Evolutionary conservation across 106 monocot species (phyloP), one percentile per base, ranked within the genome.

Genomic region (Gastrodia elata): DNA sequence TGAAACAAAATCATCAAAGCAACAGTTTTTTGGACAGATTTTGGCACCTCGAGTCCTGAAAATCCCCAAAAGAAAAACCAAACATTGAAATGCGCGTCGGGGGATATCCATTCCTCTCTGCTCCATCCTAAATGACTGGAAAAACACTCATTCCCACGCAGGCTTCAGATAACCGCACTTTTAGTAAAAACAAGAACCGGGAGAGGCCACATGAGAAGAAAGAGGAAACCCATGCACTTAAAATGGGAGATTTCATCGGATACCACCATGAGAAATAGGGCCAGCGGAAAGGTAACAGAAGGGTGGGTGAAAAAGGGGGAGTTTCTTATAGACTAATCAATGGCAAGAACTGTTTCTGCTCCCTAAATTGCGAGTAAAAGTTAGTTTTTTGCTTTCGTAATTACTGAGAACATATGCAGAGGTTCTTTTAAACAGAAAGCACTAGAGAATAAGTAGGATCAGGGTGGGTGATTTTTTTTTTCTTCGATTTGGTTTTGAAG

Each of bases 221-320:
- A 61, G 22, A 61, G 61, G 13, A 32, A 61, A 14, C 61, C 13
- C 28, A 61, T 61, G 30, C 15, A 27, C 27, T 27, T 32, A 32
- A 32, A 27, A 61, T 32, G 30, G 61, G 61, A 61, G 61, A 27
- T 61, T 32, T 61, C 61, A 61, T 61, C 61, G 61, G 61, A 61
- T 61, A 61, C 61, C 61, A 27, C 61, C 27, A 61, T 61, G 61
- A 61, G 61, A 33, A n/a, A 32, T 27, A 61, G 30, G 13, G 43
- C 43, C 43, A 44, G 43, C 1, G 43, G 61, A 32, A 61, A 32
- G 61, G 32, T 61, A 61, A 61, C 14, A 61, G 61, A 61, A 32
- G 61, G 14, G 22, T 10, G 8, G 61, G 61, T 8, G 4, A 9
- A 57, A 57, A 26, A 57, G 22, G 22, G 22, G 32, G n/a, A n/a